Evolutionary conservation across 441 rosid genomes (phyloP), one percentile per base, ranked within the genome.

Genomic region (Euphorbia neoarborescens): DNA sequence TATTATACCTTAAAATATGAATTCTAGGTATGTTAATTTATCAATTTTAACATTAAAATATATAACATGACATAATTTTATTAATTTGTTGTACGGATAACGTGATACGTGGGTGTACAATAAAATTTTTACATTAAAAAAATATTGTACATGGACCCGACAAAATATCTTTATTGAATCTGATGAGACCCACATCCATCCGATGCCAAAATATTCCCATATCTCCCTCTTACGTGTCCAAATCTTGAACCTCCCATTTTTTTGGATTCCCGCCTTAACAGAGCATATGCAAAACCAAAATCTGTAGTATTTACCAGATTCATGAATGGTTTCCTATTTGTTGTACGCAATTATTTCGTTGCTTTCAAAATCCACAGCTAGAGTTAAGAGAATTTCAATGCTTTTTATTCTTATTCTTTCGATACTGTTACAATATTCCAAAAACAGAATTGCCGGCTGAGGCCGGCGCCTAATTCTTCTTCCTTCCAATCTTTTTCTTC

Each of bases 391-490:
- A 5, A 38, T 63, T 20, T 22, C 67, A 38, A 64, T 19, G 17
- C 7, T 27, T 50, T 27, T 17, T 28, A 14, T 13, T 30, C 17
- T 25, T 12, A 22, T 59, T 46, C 53, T 58, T 50, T 50, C 15
- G 32, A 42, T 17, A 30, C 50, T 19, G 57, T 10, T 22, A 42
- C 14, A 24, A 51, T 10, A 38, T 17, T 27, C 42, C 65, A 59
- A 24, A 15, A 48, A 42, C 35, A 19, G 20, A 40, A 35, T 10
- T 12, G 77, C 77, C 68, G 77, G 62, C 77, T 17, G 38, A 25
- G 54, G 76, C 72, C 77, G 72, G 77, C 77, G 68, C 4, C 15
- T 15, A 42, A 27, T 62, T 67, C 37, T 19, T 62, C 19, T 68
- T 40, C 25, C 19, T 68, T 40, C 25, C 34, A 13, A 14, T 67